These are phyloP conservation scores for Glycyrrhiza uralensis DNA, from an alignment of 306 rosid genomes.

Conservation along the genomic window DNA sequence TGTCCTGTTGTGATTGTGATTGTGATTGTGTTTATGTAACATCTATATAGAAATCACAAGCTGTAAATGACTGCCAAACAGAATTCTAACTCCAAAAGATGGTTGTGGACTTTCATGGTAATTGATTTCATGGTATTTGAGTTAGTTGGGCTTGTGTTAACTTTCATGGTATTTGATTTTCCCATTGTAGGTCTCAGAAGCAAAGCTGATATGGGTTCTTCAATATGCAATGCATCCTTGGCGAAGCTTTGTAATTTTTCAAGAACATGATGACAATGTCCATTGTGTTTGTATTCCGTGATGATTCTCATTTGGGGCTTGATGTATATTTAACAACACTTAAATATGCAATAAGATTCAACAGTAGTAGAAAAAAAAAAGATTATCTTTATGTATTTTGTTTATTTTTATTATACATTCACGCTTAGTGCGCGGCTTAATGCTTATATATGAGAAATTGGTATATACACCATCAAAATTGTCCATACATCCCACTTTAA, in stretches of 20 bases:
- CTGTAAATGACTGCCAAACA: background rate
- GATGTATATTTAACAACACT: too few relatives aligned
- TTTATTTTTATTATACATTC: too few relatives aligned
- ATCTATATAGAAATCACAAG: background rate
- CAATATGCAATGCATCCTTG: constrained; percentile 12
- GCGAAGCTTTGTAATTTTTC: constrained; percentile 22
- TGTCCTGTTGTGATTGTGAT: background rate
- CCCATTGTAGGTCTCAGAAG: constrained; percentile 64
- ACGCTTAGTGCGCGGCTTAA: too few relatives aligned
- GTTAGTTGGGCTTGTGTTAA: too few relatives aligned
- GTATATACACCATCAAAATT: too few relatives aligned
- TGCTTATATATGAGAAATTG: too few relatives aligned
- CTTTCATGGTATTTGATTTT: constrained; percentile 11
- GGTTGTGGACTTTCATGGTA: too few relatives aligned
- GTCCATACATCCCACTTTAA: too few relatives aligned
- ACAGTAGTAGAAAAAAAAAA: too few relatives aligned
- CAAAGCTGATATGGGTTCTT: constrained; percentile 81
- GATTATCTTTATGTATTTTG: too few relatives aligned
- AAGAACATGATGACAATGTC: constrained; percentile 12
- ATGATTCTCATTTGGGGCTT: constrained; percentile 16
- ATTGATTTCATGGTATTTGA: too few relatives aligned
- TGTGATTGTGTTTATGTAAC: background rate
- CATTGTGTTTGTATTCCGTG: background rate
- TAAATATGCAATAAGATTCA: too few relatives aligned
- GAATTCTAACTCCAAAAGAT: background rate